These are phyloP conservation scores for Aspergillus ochraceus DNA, from an alignment of 2,329 filamentous ascomycete genomes.

Conservation along the genomic window DNA sequence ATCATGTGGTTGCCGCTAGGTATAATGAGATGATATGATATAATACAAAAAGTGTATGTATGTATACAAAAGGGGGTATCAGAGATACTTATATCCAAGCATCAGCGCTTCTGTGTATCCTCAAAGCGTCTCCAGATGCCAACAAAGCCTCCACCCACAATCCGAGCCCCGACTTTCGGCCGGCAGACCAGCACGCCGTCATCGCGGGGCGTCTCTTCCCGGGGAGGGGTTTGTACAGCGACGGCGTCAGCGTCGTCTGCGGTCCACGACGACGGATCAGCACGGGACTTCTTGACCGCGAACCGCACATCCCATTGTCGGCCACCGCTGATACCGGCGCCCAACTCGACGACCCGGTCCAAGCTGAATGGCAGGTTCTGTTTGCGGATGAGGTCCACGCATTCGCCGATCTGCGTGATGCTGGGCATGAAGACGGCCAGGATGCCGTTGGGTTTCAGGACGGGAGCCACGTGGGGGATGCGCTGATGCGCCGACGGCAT, in stretches of 20 bases:
- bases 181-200: constrained; percentile 52
- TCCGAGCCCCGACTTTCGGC: constrained; percentile 50
- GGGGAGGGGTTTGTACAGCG: constrained; percentile 1
- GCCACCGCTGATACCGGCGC: constrained; percentile 47
- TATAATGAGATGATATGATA: too few relatives aligned
- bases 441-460: constrained; percentile 63
- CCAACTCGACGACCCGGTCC: constrained; percentile 48
- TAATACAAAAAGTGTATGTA: not conserved
- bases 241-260: constrained; percentile 11
- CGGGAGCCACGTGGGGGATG: constrained; percentile 47
- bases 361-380: constrained; percentile 55
- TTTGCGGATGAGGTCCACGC: constrained; percentile 56
- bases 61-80: constrained; percentile 6
- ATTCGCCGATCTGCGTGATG: constrained; percentile 73
- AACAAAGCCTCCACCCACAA: constrained; percentile 54
- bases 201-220: constrained; percentile 17
- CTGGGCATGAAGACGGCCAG: constrained; percentile 74
- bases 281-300: constrained; percentile 37
- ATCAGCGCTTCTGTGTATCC: constrained; percentile 20
- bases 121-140: constrained; percentile 50
- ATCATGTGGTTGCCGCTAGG: not conserved
- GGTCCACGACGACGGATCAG: constrained; percentile 34
- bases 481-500: constrained; percentile 63
- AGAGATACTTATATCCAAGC: not conserved
- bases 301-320: constrained; percentile 49